Evolutionary conservation across 2,329 filamentous ascomycete genomes (phyloP).

Genomic region (Ceratocystiopsis minuta): DNA sequence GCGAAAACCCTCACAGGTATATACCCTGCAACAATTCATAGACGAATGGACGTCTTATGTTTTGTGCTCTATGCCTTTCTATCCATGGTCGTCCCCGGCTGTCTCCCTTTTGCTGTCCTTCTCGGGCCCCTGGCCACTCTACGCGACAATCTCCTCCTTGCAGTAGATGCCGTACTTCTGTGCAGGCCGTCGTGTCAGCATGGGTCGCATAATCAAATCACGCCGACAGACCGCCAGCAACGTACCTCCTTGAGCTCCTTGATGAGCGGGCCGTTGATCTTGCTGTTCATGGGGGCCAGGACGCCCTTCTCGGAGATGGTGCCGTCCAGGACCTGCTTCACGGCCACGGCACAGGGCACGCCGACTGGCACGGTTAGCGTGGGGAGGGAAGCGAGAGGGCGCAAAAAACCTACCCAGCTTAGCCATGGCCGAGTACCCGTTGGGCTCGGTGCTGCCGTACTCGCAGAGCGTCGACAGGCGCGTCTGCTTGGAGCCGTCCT

Average conservation of each 20-base stretch:
- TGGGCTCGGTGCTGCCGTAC: slow-evolving; percentile 39
- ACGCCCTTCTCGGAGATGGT: slow-evolving; percentile 45
- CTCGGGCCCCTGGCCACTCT: too few relatives aligned
- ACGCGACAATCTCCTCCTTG: slow-evolving; percentile 10
- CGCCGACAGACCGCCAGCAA: slow-evolving; percentile 26
- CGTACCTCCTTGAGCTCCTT: slow-evolving; percentile 56
- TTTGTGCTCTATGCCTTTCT: too few relatives aligned
- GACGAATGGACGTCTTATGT: too few relatives aligned
- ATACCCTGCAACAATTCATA: too few relatives aligned
- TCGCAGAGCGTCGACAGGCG: slow-evolving; percentile 66
- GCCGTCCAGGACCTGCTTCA: slow-evolving; percentile 47
- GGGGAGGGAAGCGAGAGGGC: neutral
- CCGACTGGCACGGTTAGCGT: slow-evolving; percentile 27
- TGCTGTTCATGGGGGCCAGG: slow-evolving; percentile 47
- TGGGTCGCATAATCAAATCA: neutral
- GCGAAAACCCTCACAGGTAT: too few relatives aligned
- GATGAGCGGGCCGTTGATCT: slow-evolving; percentile 51
- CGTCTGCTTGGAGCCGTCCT: slow-evolving; percentile 60
- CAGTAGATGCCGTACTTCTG: slow-evolving; percentile 10
- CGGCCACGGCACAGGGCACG: slow-evolving; percentile 42
- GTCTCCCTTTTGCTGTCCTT: too few relatives aligned
- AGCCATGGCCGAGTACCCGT: slow-evolving; percentile 71
- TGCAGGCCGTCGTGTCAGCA: neutral
- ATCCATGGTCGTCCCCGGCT: too few relatives aligned
- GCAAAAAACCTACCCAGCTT: slow-evolving; percentile 31